Evolutionary conservation across 768 basidiomycete species (phyloP).

Genomic region (Lactarius sanguifluus): DNA sequence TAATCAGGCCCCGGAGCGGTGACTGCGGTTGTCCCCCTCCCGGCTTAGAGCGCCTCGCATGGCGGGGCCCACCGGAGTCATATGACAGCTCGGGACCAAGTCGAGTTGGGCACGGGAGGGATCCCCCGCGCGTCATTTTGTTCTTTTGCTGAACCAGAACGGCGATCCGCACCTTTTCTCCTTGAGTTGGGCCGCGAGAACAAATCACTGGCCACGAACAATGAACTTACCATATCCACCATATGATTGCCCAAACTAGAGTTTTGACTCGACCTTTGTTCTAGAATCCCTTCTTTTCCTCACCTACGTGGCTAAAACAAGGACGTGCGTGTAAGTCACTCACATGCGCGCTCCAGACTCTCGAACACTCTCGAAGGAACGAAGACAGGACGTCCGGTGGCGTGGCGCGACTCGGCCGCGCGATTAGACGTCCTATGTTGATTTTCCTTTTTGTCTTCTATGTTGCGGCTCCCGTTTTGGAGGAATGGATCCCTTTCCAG

Average conservation of each 20-base stretch:
- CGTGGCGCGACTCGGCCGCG: background rate
- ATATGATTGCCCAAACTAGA: background rate
- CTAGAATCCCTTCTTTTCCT: background rate
- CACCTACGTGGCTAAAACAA: background rate
- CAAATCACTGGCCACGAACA: background rate
- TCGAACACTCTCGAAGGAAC: background rate
- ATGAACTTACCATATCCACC: too few relatives aligned
- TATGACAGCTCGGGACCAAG: background rate
- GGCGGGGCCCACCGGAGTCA: background rate
- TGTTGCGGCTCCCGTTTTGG: background rate
- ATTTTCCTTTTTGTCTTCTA: background rate
- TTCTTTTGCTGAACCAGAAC: background rate
- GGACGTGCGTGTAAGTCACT: background rate
- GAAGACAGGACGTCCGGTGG: background rate
- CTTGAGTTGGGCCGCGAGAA: background rate
- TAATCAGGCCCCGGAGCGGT: background rate
- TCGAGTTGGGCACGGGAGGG: background rate
- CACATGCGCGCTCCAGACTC: background rate
- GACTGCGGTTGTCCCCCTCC: background rate
- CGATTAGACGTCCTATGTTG: background rate
- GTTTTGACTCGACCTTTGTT: background rate
- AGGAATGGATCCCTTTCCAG: background rate
- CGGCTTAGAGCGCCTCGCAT: background rate
- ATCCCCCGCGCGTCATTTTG: background rate
- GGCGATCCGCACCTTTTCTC: background rate